These are phyloP conservation scores for Puccinia hordei DNA, from an alignment of 1,284 basidiomycete genomes.

Conservation along the genomic window DNA sequence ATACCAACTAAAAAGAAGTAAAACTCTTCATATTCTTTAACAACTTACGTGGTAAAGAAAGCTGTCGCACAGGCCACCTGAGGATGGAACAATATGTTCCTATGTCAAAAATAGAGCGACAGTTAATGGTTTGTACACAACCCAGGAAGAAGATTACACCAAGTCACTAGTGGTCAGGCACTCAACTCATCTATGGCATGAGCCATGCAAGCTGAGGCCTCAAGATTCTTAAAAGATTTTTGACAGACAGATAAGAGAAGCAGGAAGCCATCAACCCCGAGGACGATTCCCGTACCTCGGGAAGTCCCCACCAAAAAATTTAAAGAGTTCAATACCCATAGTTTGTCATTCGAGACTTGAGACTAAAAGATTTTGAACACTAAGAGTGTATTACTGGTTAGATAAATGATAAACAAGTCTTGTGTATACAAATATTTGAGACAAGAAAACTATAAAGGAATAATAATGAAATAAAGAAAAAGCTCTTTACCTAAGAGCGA, in stretches of 20 bases:
- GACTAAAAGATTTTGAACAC: no score
- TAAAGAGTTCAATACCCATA: conserved; percentile 43
- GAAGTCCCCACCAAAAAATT: conserved; percentile 45
- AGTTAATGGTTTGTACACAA: neutral
- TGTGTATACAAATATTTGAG: no score
- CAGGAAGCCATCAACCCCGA: conserved; percentile 42
- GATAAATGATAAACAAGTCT: no score
- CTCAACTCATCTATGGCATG: conserved; percentile 50
- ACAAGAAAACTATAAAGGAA: no score
- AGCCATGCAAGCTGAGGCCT: conserved; percentile 42
- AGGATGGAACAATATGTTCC: conserved; percentile 48
- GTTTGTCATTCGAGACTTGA: conserved; percentile 21
- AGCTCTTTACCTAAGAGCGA: no score
- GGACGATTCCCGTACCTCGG: conserved; percentile 38
- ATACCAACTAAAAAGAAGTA: no score
- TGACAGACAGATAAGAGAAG: conserved; percentile 37
- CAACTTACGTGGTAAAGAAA: conserved; percentile 42
- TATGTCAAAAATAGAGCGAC: neutral
- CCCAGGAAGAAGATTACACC: no score
- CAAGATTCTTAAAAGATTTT: conserved; percentile 36
- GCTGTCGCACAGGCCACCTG: conserved; percentile 42
- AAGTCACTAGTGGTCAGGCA: neutral
- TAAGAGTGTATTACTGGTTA: no score
- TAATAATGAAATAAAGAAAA: no score
- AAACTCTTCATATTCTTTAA: no score